Evolutionary conservation across 2,329 filamentous ascomycete species (phyloP).

Genomic region (Didymella pomorum): DNA sequence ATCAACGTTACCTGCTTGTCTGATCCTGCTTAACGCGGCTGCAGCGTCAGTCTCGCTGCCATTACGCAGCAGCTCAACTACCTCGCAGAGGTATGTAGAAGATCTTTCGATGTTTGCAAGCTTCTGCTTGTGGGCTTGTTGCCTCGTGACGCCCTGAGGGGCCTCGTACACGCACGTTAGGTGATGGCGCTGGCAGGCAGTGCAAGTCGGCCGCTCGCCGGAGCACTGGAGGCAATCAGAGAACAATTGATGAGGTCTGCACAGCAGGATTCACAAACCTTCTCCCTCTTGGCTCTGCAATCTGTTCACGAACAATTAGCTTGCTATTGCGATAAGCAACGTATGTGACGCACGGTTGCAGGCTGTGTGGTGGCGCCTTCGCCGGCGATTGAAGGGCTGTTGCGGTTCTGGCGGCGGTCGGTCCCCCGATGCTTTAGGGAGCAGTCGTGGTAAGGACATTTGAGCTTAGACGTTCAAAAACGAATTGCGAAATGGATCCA

Average conservation of each 20-base stretch:
- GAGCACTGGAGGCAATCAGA: background rate
- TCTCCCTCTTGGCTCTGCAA: background rate
- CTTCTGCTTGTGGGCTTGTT: conserved; percentile 8
- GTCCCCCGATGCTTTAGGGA: background rate
- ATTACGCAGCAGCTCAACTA: background rate
- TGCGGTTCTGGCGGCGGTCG: background rate
- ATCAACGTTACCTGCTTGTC: background rate
- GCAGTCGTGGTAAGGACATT: background rate
- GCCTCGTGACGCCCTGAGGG: conserved; percentile 2
- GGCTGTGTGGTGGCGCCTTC: background rate
- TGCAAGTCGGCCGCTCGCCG: conserved; percentile 1
- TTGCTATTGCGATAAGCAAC: background rate
- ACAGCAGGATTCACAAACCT: background rate
- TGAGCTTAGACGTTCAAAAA: background rate
- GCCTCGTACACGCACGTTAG: background rate
- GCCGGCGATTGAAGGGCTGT: background rate
- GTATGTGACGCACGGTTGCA: background rate
- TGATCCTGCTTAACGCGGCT: background rate
- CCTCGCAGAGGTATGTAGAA: background rate
- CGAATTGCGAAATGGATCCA: too few relatives aligned
- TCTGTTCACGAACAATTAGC: background rate
- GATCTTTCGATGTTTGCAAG: background rate
- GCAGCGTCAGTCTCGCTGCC: conserved; percentile 8
- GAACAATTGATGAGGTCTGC: background rate
- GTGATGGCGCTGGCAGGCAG: background rate